Evolutionary conservation across 306 rosid genomes (phyloP).

Genomic region (Lathyrus oleraceus): DNA sequence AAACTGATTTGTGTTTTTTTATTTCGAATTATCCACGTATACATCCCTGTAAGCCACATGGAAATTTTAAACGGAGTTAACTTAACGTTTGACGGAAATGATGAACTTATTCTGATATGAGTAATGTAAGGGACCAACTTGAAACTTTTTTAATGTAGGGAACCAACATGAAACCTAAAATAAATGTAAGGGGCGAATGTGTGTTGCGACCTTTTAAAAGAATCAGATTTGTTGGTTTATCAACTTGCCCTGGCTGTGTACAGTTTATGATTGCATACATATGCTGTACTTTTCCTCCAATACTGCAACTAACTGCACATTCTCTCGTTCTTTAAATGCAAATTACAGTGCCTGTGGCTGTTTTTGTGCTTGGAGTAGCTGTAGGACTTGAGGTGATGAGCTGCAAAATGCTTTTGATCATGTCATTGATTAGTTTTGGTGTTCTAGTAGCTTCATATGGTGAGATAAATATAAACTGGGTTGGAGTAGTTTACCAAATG

Average conservation of each 20-base stretch:
- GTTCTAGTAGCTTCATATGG: conserved; percentile 96
- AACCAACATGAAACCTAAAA: too few relatives aligned
- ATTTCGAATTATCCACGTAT: too few relatives aligned
- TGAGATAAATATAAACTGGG: conserved; percentile 88
- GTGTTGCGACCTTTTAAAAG: conserved; percentile 16
- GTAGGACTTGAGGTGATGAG: conserved; percentile 96
- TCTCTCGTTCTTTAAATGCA: conserved; percentile 29
- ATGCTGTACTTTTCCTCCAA: conserved; percentile 15
- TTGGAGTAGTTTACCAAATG: conserved; percentile 98
- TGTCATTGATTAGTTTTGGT: conserved; percentile 96
- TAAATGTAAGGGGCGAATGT: neutral
- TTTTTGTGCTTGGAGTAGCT: conserved; percentile 90
- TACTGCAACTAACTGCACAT: conserved; percentile 25
- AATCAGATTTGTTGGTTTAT: conserved; percentile 22
- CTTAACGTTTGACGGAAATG: too few relatives aligned
- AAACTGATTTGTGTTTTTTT: too few relatives aligned
- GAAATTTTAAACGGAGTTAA: too few relatives aligned
- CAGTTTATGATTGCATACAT: conserved; percentile 21
- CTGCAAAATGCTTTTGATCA: conserved; percentile 87
- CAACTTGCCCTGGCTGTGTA: conserved; percentile 27
- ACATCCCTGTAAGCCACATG: too few relatives aligned
- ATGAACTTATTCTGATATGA: too few relatives aligned
- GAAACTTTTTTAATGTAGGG: too few relatives aligned
- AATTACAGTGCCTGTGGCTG: conserved; percentile 97
- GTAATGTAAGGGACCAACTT: too few relatives aligned